Evolutionary conservation across 2,329 filamentous ascomycete species (phyloP).

Genomic region (Parafenestella ontariensis): DNA sequence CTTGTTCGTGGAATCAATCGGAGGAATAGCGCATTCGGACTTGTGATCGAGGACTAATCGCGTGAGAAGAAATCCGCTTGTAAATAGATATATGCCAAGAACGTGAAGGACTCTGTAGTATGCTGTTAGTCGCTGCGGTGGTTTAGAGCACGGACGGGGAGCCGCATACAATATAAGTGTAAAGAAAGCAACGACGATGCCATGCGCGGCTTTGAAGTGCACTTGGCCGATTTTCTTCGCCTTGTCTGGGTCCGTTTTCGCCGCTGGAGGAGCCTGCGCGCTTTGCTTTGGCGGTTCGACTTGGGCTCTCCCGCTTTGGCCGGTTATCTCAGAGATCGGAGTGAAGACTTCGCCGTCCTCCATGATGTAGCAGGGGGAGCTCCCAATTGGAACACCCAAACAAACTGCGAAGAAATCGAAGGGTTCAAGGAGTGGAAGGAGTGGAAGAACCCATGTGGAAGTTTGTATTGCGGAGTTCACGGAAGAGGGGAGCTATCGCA

Average conservation of each 20-base stretch:
- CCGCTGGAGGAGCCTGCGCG: conserved; percentile 8
- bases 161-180: conserved; percentile 65
- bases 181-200: conserved; percentile 69
- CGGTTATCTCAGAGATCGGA: conserved; percentile 47
- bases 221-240: conserved; percentile 54
- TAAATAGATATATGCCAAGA: conserved; percentile 88
- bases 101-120: conserved; percentile 71
- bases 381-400: conserved; percentile 1
- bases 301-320: conserved; percentile 41
- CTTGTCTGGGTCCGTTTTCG: conserved; percentile 22
- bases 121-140: conserved; percentile 9
- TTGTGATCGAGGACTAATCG: conserved; percentile 80
- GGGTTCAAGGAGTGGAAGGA: conserved; percentile 19
- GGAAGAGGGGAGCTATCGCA: conserved; percentile 13
- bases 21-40: conserved; percentile 77
- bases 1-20: conserved; percentile 59
- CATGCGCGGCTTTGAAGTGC: conserved; percentile 62
- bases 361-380: conserved; percentile 32
- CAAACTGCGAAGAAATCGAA: not conserved
- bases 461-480: conserved; percentile 13
- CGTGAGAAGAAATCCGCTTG: conserved; percentile 91
- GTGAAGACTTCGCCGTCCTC: conserved; percentile 47
- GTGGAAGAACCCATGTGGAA: conserved; percentile 27
- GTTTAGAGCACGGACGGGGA: not conserved
- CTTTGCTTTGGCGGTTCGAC: conserved; percentile 35